Percentiles rank a stretch among this genome's conserved stretches.
Conservation (phyloP, 192 early-diverging fungal species). For the Lobulomyces angularis region DNA sequence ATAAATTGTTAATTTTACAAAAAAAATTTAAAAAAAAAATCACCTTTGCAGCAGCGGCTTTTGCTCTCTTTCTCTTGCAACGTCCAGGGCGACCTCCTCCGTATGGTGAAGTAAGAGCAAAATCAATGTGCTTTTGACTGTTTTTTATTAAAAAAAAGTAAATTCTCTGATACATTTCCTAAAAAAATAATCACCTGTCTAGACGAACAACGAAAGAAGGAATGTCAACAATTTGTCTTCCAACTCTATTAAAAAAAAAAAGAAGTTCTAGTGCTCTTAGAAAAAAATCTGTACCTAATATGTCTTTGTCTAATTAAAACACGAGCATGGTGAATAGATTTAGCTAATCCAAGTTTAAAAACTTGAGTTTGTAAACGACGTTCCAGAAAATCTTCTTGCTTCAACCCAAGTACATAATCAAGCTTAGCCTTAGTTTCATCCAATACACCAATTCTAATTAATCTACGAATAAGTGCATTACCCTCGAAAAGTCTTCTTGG, state of each 20-base stretch:
- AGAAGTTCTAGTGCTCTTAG: constrained; percentile 7
- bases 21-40: background rate
- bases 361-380: constrained; percentile 98
- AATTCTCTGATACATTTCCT: background rate
- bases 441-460: constrained; percentile 97
- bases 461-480: constrained; percentile 96
- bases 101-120: constrained; percentile 74
- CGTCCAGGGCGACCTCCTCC: constrained; percentile 98
- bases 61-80: constrained; percentile 88
- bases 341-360: constrained; percentile 93
- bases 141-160: constrained; percentile 5
- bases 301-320: constrained; percentile 96
- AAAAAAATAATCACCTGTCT: constrained; percentile 17
- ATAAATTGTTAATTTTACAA: too few relatives aligned
- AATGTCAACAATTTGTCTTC: constrained; percentile 95
- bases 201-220: constrained; percentile 93
- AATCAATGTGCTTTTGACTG: constrained; percentile 72
- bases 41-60: constrained; percentile 33
- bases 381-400: constrained; percentile 98
- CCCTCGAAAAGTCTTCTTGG: constrained; percentile 97
- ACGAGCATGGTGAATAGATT: constrained; percentile 98
- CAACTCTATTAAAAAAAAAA: constrained; percentile 43
- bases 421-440: constrained; percentile 96
- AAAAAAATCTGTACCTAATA: constrained; percentile 55
- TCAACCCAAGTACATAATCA: constrained; percentile 96